These are phyloP conservation scores for Fusarium robinianum DNA, from an alignment of 2,329 filamentous ascomycete genomes.

Conservation along the genomic window DNA sequence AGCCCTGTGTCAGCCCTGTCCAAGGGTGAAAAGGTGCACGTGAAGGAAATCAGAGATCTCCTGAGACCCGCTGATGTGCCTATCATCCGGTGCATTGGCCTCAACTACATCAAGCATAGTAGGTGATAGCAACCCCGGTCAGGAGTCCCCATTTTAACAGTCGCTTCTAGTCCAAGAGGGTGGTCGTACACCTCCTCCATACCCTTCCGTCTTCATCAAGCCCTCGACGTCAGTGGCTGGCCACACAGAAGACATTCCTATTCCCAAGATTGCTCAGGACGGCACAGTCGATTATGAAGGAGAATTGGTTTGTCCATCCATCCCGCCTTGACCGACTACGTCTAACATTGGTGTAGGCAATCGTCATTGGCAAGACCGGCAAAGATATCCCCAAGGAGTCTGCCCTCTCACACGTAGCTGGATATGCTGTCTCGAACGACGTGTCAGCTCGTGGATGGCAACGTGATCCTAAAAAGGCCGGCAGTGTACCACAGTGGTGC, in stretches of 20 bases:
- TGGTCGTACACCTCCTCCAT: conserved; percentile 55
- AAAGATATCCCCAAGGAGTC: conserved; percentile 53
- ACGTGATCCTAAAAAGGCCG: conserved; percentile 51
- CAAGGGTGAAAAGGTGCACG: conserved; percentile 37
- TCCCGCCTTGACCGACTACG: accelerated
- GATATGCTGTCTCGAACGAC: conserved; percentile 54
- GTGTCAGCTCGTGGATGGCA: conserved; percentile 59
- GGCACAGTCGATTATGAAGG: conserved; percentile 55
- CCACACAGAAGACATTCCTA: conserved; percentile 45
- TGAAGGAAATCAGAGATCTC: conserved; percentile 40
- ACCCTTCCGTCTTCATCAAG: conserved; percentile 57
- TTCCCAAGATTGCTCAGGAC: conserved; percentile 53
- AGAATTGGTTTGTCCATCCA: conserved; percentile 43
- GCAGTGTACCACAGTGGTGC: conserved; percentile 54
- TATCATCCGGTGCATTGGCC: conserved; percentile 44
- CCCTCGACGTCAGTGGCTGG: conserved; percentile 46
- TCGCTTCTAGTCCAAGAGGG: conserved; percentile 53
- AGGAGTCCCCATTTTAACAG: neutral
- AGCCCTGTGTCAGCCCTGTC: conserved; percentile 30
- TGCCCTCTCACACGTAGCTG: conserved; percentile 54
- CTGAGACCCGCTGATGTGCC: conserved; percentile 41
- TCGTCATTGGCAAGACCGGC: conserved; percentile 59
- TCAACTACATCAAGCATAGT: conserved; percentile 46
- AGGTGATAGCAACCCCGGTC: neutral
- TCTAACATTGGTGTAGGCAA: conserved; percentile 33